Evolutionary conservation across 2,329 filamentous ascomycete species (phyloP), one percentile per base, ranked within the genome.

Genomic region (Aspergillus quadricinctus): DNA sequence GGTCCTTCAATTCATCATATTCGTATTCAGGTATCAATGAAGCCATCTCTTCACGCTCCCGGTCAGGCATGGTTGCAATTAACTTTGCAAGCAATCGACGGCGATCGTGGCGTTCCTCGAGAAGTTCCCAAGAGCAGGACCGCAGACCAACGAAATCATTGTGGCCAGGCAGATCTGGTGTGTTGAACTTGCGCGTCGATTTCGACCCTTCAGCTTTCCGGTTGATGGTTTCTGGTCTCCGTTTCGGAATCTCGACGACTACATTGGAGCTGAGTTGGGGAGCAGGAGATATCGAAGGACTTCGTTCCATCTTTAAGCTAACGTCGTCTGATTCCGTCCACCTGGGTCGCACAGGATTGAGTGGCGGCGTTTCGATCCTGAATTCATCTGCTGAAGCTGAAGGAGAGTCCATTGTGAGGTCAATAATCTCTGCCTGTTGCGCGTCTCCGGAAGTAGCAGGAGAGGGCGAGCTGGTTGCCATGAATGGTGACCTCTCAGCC

Each of bases 91-190:
- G 58, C 23, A 75, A 57, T 23, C 63, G 62, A 19, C 60, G 58
- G 5, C 78, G 69, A 58, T 83, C 78, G 8, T 58, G 46, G 2
- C 68, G 65, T 8, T 70, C 66, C 40, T 73, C 62, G 3, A 82
- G 65, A 1, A 70, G 54, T 3, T 59, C 53, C 69, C 72, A 78
- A 4, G 57, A 54, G 67, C 76, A 73, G 3, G 29, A 53, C 10
- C 59, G 50, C 17, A 77, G 68, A 1, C 64, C 67, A 8, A 57
- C 53, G 19, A 69, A 57, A 56, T 72, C 66, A 35, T 64, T 48
- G 29, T 65, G 27, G 9, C 62, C 55, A 28, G 65, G 63, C 10
- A 65, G 52, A 17, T 48, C 23, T 29, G 40, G 14, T 10, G 48
- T 27, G 45, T 21, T 29, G 3, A 19, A 29, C 29, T 48, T 43